These are phyloP conservation scores for Pseudopithomyces chartarum DNA, from an alignment of 2,329 filamentous ascomycete genomes.

Conservation along the genomic window DNA sequence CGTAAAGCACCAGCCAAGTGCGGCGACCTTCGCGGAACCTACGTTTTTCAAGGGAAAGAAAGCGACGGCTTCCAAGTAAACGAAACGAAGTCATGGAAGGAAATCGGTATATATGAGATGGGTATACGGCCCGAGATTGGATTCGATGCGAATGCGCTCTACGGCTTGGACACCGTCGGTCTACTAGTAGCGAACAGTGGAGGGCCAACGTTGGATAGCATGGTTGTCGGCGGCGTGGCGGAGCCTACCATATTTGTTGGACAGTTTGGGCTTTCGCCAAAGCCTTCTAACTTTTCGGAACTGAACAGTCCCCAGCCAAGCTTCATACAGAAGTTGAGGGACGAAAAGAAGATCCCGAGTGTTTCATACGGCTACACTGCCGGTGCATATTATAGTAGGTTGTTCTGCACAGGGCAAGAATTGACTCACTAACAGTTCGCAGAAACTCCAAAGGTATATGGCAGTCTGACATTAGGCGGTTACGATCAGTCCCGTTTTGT, in stretches of 20 bases:
- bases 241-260: conserved; percentile 21
- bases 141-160: conserved; percentile 21
- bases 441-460: conserved; percentile 21
- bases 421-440: background rate
- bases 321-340: conserved; percentile 15
- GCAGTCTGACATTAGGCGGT: conserved; percentile 41
- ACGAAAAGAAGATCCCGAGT: conserved; percentile 22
- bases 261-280: conserved; percentile 48
- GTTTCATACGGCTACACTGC: conserved; percentile 25
- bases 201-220: conserved; percentile 14
- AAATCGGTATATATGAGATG: conserved; percentile 22
- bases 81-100: conserved; percentile 18
- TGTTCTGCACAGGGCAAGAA: background rate
- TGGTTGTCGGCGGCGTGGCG: conserved; percentile 19
- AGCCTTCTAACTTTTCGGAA: conserved; percentile 55
- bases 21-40: conserved; percentile 14
- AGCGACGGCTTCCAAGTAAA: conserved; percentile 19
- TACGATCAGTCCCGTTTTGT: conserved; percentile 38
- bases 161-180: conserved; percentile 22
- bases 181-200: conserved; percentile 19
- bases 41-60: conserved; percentile 14
- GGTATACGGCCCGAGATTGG: conserved; percentile 13
- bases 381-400: conserved; percentile 25
- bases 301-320: conserved; percentile 32
- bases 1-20: conserved; percentile 7